phyloP scores from a whole-genome alignment of 768 basidiomycete genomes.

The Lactarius psammicola region DNA sequence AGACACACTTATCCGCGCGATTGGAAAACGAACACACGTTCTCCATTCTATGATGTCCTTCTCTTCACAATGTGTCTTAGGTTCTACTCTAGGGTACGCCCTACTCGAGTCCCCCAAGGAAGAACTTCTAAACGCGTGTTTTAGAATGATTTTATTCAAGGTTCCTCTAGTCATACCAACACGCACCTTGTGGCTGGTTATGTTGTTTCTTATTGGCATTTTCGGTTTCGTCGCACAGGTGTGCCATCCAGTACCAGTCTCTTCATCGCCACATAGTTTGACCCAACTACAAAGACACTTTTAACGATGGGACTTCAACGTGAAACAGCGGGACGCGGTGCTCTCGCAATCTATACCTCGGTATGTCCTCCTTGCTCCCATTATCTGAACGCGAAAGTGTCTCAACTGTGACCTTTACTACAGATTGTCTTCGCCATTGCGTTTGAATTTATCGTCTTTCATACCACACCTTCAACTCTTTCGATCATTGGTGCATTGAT shows the following conservation, averaged over 20 bases:
- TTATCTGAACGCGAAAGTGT: too few species aligned
- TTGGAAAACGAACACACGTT: conserved; percentile 73
- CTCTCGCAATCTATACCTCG: conserved; percentile 60
- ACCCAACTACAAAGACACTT: conserved; percentile 40
- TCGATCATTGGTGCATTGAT: too few species aligned
- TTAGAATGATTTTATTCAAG: conserved; percentile 45
- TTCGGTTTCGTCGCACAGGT: conserved; percentile 52
- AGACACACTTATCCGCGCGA: conserved; percentile 57
- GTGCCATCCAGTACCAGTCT: background rate
- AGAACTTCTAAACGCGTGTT: background rate
- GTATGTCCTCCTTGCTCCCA: too few species aligned
- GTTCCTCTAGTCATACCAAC: conserved; percentile 48
- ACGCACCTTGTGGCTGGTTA: conserved; percentile 42
- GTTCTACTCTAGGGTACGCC: conserved; percentile 36
- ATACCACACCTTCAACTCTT: too few species aligned
- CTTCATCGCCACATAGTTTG: background rate
- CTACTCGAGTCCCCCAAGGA: background rate
- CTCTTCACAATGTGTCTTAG: conserved; percentile 52
- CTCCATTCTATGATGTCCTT: conserved; percentile 71
- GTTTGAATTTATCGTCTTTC: too few species aligned
- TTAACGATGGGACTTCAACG: conserved; percentile 63
- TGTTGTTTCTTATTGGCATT: conserved; percentile 48
- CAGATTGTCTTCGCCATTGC: too few species aligned
- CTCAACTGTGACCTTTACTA: too few species aligned
- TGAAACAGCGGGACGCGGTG: conserved; percentile 59